A percentile compares a stretch with the other conserved stretches of the same genome.
Evolutionary conservation across 768 basidiomycete species (phyloP).

Genomic region (Favolaschia claudopus): DNA sequence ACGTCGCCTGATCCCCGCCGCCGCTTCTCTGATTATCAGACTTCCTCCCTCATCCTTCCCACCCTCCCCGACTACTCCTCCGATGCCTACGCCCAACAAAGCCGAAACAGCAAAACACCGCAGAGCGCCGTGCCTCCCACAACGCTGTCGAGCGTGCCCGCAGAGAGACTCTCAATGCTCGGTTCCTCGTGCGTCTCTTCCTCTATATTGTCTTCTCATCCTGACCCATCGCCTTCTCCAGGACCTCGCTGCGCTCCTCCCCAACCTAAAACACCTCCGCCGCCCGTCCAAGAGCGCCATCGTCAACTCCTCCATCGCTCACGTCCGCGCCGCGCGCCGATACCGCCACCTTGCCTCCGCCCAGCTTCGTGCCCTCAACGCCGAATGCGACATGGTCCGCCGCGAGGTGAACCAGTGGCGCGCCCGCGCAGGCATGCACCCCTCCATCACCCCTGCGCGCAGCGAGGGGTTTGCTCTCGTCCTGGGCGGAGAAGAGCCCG

Average conservation of each 20-base stretch:
- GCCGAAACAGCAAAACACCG: conserved; percentile 54
- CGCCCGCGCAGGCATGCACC: conserved; percentile 15
- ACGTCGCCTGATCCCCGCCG: conserved; percentile 9
- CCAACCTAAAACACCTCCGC: conserved; percentile 71
- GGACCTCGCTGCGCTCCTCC: conserved; percentile 74
- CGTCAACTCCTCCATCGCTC: conserved; percentile 78
- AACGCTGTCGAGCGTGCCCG: conserved; percentile 82
- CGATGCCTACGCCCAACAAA: conserved; percentile 33
- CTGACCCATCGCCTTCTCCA: conserved; percentile 35
- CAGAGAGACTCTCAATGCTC: conserved; percentile 75
- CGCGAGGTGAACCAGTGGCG: conserved; percentile 29
- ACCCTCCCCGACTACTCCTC: conserved; percentile 23
- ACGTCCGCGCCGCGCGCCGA: conserved; percentile 65
- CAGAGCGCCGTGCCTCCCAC: conserved; percentile 80
- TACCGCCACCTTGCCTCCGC: conserved; percentile 65
- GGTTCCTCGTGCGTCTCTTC: conserved; percentile 57
- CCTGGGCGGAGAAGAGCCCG: conserved; percentile 55
- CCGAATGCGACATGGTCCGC: conserved; percentile 36
- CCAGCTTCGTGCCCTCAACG: conserved; percentile 50
- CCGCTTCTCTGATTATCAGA: conserved; percentile 2
- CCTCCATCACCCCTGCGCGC: conserved; percentile 47
- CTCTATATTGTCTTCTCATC: conserved; percentile 31
- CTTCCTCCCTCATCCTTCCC: conserved; percentile 16
- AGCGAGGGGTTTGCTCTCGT: conserved; percentile 59
- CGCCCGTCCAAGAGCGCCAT: conserved; percentile 81